Base-by-base conservation (phyloP, 495 filamentous ascomycete genomes). In the Extremus antarcticus region DNA sequence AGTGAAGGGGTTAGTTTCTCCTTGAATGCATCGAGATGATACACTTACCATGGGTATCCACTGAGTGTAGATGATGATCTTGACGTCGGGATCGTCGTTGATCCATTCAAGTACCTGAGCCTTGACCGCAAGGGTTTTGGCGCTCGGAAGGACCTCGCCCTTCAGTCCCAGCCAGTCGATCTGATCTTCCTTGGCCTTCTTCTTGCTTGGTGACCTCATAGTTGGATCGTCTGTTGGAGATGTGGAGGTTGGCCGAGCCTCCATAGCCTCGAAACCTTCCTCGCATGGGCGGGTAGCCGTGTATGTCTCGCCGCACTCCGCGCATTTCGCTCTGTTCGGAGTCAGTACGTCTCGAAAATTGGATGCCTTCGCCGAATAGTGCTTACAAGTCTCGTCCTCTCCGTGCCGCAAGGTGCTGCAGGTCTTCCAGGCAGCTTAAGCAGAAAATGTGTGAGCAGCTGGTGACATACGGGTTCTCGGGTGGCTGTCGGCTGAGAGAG, bases 381-480 rank as follows among this genome's bases (percentile, higher is more conserved):
- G n/a, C n/a, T n/a, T n/a, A n/a, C 9, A 23, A 46, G 15, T 68
- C 61, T 13, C 51, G 40, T 2, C 62, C 63, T 0, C 54, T 22
- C 1, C 50, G 49, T 2, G 63, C 62, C 8, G 65, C 59, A 43
- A 65, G 46, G 2, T 64, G 11, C 7, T 46, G 20, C n/a, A 75
- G 51, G n/a, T 23, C 29, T 0, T 55, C 16, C 16, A 75, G 71
- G 57, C 78, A 79, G 10, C 66, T 66, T 9, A 65, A 29, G 59
- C 77, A 81, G 47, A 75, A 77, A 0, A 76, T 49, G 46, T 81
- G 78, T 17, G 63, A 47, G 57, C 78, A 81, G 10, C 63, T 62
- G 0, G 76, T 78, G 10, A 78, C 49, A 1, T 65, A 59, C 2
- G 69, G 64, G 0, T 68, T 56, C 0, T 65, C 59, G 0, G 72